Conservation (phyloP, 805 yeast genomes). For the Metschnikowia reukaufii region DNA sequence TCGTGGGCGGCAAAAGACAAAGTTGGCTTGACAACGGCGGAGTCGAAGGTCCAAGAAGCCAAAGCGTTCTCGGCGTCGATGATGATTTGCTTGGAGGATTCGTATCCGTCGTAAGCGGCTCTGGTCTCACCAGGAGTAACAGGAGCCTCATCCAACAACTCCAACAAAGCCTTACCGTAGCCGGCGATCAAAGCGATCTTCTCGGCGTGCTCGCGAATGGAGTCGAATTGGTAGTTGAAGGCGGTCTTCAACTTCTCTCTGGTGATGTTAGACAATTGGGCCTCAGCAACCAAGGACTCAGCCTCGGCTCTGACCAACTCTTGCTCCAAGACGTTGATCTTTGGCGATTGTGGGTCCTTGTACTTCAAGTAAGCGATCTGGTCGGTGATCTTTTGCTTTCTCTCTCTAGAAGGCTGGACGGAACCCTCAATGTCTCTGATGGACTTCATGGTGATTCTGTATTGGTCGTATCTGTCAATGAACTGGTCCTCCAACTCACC, state of each 20-base stretch:
- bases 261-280: conserved; percentile 96
- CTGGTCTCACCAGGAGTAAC: conserved; percentile 99
- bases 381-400: conserved; percentile 96
- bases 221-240: conserved; percentile 94
- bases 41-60: conserved; percentile 94
- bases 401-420: conserved; percentile 97
- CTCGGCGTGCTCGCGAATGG: conserved; percentile 92
- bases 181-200: conserved; percentile 97
- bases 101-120: conserved; percentile 97
- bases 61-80: conserved; percentile 95
- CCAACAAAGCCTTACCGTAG: conserved; percentile 95
- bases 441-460: conserved; percentile 92
- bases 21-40: conserved; percentile 92
- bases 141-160: conserved; percentile 93
- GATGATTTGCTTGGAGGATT: conserved; percentile 96
- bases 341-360: conserved; percentile 97
- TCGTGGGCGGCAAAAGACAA: conserved; percentile 57
- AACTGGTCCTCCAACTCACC: conserved; percentile 98
- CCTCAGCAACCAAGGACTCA: conserved; percentile 98
- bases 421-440: conserved; percentile 96
- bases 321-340: conserved; percentile 93
- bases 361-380: conserved; percentile 96
- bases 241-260: conserved; percentile 98
- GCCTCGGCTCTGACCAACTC: conserved; percentile 99
- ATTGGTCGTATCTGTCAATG: conserved; percentile 97